Base-by-base conservation (phyloP, 2,329 filamentous ascomycete genomes). In the Epichloe festucae region DNA sequence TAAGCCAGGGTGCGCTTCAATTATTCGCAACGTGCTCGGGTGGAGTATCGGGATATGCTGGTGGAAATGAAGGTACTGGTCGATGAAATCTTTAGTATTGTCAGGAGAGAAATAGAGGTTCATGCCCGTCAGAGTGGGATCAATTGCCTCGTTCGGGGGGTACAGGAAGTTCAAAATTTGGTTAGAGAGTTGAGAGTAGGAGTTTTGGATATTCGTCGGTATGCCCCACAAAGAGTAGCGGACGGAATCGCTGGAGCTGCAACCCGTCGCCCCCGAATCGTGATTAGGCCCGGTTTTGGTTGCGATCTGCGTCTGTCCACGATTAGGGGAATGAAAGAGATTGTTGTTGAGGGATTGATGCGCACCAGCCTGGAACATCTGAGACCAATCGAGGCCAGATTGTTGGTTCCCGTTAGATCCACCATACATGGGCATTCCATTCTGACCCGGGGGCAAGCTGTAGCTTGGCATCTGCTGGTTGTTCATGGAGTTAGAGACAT, bases 311-410 rank as follows among this genome's bases (percentile, higher is more conserved):
- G 75, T 81, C 72, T 82, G 77, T 68, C 77, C 75, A 76, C 78
- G 73, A 74, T 83, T 83, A 76, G 82, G 71, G 67, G 75, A 48
- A 51, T 50, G 53, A 55, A 57, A 53, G 71, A 70, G 78, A 81
- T 65, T 76, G 74, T 72, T 72, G 70, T 74, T 78, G 73, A 78
- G 77, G 68, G 75, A 73, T 70, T 81, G 73, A 69, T 84, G 79
- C 72, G 79, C 75, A 77, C 81, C 82, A 73, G 82, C 70, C 73
- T 83, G 84, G 73, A 87, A 87, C 81, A 89, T 85, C 66, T 84
- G 78, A 63, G 83, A 78, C 85, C 85, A 89, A 71, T 88, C 84
- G 73, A 85, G 72, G 73, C 76, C 70, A 65, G 75, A 73, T 70
- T 78, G 74, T 70, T 82, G 79, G 67, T 76, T 76, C 68, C 75